phyloP scores from a whole-genome alignment of 2,329 filamentous ascomycete species.

The Neonectria punicea region DNA sequence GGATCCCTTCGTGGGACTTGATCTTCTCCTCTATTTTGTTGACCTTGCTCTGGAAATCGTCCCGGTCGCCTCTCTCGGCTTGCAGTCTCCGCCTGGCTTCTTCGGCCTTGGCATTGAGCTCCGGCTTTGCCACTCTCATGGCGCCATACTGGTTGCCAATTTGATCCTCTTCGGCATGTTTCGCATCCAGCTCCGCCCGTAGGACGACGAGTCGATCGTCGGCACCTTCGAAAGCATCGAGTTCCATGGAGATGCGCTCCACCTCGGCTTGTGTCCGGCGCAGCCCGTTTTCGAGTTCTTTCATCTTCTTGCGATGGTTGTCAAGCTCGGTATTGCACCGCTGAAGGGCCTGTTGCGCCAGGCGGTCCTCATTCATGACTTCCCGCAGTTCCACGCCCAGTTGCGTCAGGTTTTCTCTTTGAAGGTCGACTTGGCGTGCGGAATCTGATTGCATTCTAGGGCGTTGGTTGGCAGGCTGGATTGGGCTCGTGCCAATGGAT shows the following conservation, averaged over 20 bases:
- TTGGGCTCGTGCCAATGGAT: constrained; percentile 54
- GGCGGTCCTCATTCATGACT: constrained; percentile 60
- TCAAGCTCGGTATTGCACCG: constrained; percentile 58
- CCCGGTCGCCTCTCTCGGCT: constrained; percentile 48
- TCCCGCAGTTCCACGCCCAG: constrained; percentile 65
- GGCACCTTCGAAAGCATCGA: constrained; percentile 74
- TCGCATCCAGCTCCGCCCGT: constrained; percentile 65
- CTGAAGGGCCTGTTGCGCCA: constrained; percentile 59
- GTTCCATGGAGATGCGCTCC: constrained; percentile 60
- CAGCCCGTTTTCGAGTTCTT: constrained; percentile 60
- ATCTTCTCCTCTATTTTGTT: constrained; percentile 67
- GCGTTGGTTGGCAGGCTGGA: constrained; percentile 59
- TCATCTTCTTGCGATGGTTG: constrained; percentile 53
- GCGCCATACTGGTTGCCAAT: constrained; percentile 67
- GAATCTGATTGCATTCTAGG: constrained; percentile 85
- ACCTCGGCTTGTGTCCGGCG: constrained; percentile 72
- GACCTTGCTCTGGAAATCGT: constrained; percentile 58
- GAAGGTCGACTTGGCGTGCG: constrained; percentile 70
- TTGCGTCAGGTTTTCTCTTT: constrained; percentile 61
- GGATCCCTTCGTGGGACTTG: constrained; percentile 58
- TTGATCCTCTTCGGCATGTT: constrained; percentile 59
- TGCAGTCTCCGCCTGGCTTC: constrained; percentile 51
- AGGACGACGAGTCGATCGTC: constrained; percentile 73
- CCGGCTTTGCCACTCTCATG: constrained; percentile 59
- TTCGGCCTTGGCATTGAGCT: constrained; percentile 57